A percentile compares a stretch with the other conserved stretches of the same genome.
phyloP scores from a whole-genome alignment of 768 basidiomycete species.

The Mycena albidolilacea region DNA sequence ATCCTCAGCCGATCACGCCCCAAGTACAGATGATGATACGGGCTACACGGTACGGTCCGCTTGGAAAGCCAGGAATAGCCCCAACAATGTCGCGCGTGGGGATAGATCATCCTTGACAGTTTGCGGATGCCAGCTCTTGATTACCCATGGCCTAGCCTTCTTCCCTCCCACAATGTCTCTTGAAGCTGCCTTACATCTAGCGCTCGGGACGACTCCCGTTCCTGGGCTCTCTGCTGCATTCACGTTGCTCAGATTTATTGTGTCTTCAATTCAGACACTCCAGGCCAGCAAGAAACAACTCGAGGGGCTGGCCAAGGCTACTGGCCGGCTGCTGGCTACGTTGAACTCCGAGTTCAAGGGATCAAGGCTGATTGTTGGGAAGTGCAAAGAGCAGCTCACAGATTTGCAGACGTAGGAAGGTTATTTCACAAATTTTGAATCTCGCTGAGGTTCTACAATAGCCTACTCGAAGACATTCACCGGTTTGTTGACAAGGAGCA shows the following conservation, averaged over 20 bases:
- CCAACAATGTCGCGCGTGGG: no score
- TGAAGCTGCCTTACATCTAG: not conserved
- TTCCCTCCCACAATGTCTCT: not conserved
- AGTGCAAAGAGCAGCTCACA: not conserved
- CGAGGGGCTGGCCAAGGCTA: not conserved
- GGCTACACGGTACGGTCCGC: no score
- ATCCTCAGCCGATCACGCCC: no score
- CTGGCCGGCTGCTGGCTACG: not conserved
- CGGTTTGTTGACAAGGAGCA: slow-evolving; percentile 13
- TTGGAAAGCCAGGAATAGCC: no score
- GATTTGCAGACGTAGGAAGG: not conserved
- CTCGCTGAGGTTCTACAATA: not conserved
- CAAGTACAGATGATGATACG: no score
- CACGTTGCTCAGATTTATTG: not conserved
- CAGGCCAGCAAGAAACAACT: not conserved
- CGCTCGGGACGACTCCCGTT: not conserved
- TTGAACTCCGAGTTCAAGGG: slow-evolving; percentile 4
- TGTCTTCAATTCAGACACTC: slow-evolving; percentile 1
- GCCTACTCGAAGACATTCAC: slow-evolving; percentile 12
- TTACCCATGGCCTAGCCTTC: not conserved
- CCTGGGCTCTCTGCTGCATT: not conserved
- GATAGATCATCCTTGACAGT: no score
- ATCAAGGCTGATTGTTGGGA: slow-evolving; percentile 3
- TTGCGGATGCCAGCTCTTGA: not conserved
- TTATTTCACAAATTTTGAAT: not conserved